Percentiles rank a stretch among this genome's conserved stretches.
Conservation (phyloP, 208 protist species). For the Entamoeba moshkovskii region DNA sequence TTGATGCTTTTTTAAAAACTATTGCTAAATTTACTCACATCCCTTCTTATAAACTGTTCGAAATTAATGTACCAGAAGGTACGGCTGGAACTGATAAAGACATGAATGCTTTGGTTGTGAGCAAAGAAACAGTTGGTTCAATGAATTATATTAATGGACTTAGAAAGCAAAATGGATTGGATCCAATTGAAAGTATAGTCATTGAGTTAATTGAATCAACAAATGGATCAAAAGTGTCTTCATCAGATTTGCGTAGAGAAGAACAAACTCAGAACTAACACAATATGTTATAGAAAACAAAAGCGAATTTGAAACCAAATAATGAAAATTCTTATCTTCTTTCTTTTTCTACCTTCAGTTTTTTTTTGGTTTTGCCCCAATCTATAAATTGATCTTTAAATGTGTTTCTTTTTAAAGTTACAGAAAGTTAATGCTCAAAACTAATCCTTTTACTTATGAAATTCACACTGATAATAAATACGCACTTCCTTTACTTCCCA, state of each 20-base stretch:
- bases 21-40: not conserved
- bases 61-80: not conserved
- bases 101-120: not conserved
- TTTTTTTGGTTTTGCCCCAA: too few relatives aligned
- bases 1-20: not conserved
- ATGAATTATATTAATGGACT: not conserved
- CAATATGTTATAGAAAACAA: too few relatives aligned
- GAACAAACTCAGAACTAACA: too few relatives aligned
- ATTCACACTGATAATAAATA: not conserved
- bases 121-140: not conserved
- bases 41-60: not conserved
- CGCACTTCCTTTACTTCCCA: not conserved
- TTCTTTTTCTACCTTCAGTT: too few relatives aligned
- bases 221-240: not conserved
- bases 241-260: too few relatives aligned
- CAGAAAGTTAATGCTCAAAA: not conserved
- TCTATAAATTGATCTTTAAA: too few relatives aligned
- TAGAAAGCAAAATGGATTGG: not conserved
- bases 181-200: not conserved
- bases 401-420: too few relatives aligned
- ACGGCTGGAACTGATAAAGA: not conserved
- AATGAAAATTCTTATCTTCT: too few relatives aligned
- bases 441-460: not conserved
- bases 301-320: too few relatives aligned
- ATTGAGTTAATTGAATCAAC: not conserved